Base-by-base conservation (phyloP, 352 stramenopile genomes). In the Globisporangium megalacanthum region DNA sequence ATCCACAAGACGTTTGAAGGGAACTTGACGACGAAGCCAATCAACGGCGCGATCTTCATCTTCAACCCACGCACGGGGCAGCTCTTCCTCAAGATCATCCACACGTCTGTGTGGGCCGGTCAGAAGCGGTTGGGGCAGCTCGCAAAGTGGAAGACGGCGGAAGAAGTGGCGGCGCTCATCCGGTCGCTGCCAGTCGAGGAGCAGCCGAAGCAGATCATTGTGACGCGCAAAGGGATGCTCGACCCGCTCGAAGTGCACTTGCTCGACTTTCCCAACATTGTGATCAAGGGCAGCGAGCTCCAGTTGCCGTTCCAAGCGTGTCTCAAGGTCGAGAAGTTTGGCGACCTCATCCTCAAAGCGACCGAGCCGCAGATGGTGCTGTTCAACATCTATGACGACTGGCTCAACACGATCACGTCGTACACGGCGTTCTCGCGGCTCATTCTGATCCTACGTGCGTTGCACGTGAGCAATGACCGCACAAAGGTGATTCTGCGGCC, bases 351-450 rank as follows among this genome's bases (percentile, higher is more conserved):
- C 61, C 76, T 99, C 29, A 98, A 98, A 69, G 98, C 98, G 6
- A 99, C 97, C 7, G 97, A 99, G 80, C 97, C 97, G 15, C 94
- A 99, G 69, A 99, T 99, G 97, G 96, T 99, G 20, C 74, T 99
- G 33, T 99, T 99, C 78, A 99, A 99, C 74, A 99, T 99, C 56
- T 99, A 99, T 71, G 98, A 99, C 71, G 98, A 99, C 81, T 99
- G 98, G 98, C 82, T 99, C 14, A 99, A 99, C 71, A 98, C 93
- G 1, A 99, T 99, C 76, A 99, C 97, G 31, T 99, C 94, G 17
- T 99, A 99, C 86, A 99, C 98, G n/a, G 97, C 97, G 3, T 99
- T 99, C 75, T 99, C 96, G 49, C 86, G 98, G 39, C 73, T 99
- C 58, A 99, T 99, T 66, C 80, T 99, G 55, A 99, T 99, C 62